Percentiles rank a stretch among this genome's conserved stretches.
Conservation (phyloP, 2,329 filamentous ascomycete species). For the Fusarium napiforme region DNA sequence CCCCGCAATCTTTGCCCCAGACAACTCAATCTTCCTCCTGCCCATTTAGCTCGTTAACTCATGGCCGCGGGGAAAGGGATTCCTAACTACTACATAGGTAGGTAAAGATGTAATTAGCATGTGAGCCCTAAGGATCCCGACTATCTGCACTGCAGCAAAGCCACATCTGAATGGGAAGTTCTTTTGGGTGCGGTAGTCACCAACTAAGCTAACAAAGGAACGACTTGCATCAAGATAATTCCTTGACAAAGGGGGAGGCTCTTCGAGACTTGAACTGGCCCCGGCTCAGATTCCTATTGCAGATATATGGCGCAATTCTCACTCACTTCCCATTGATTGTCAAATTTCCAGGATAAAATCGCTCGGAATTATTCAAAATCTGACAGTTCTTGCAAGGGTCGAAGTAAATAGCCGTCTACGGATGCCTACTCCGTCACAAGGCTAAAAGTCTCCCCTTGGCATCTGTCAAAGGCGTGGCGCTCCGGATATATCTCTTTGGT, state of each 20-base stretch:
- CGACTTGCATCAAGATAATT: conserved; percentile 7
- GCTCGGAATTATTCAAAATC: not conserved
- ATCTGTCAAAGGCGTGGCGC: conserved; percentile 3
- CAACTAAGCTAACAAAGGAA: conserved; percentile 12
- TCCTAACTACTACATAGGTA: not conserved
- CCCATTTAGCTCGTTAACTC: conserved; percentile 4
- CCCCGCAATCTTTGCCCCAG: conserved; percentile 27
- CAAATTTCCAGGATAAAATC: conserved; percentile 2
- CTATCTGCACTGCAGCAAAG: not conserved
- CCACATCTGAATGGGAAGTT: not conserved
- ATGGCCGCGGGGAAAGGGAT: not conserved
- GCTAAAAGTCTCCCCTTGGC: not conserved
- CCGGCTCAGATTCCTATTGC: conserved; percentile 27
- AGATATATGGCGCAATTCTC: conserved; percentile 11
- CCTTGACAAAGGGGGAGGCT: not conserved
- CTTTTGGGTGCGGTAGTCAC: not conserved
- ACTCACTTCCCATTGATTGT: not conserved
- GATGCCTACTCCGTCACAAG: not conserved
- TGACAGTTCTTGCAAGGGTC: not conserved
- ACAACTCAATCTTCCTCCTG: conserved; percentile 10
- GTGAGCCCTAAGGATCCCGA: conserved; percentile 9
- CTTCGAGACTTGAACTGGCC: not conserved
- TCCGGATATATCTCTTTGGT: not conserved
- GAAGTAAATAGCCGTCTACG: not conserved
- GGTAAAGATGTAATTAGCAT: not conserved